Base-by-base conservation (phyloP, 768 basidiomycete species). In the Pholiota microspora region DNA sequence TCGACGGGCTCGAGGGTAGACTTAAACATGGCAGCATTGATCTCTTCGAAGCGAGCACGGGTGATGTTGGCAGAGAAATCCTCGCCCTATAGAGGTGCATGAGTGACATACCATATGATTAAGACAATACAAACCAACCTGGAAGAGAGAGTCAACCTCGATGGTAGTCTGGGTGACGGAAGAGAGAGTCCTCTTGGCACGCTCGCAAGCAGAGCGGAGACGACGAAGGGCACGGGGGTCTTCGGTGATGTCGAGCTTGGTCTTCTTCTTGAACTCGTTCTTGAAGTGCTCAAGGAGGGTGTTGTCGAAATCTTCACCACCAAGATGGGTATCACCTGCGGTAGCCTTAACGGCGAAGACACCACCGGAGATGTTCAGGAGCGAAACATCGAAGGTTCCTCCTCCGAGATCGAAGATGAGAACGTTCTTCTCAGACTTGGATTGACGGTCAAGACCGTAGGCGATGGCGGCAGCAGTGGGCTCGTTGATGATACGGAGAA, bases 281-380 rank as follows among this genome's bases (percentile, higher is more conserved):
- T 96, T 96, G 83, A 96, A 95, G 82, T 95, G 92, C 74, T 92
- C 94, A 71, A 98, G 93, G 63, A 98, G 92, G 62, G 94, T 87
- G 78, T 96, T 96, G 73, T 98, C 95, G 62, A 98, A 98, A 73
- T 98, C 94, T 71, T 97, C 95, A 75, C 95, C 95, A 75, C 95
- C 95, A 73, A 98, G 83, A 73, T 98, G 94, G 51, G 94, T 97
- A 77, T 97, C 94, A 82, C 95, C 95, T 51, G 95, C 94, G 54
- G 94, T 97, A 53, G 95, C 94, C 82, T 95, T 92, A 73, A 98
- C 95, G 70, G 94, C 95, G 76, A 97, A 96, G 72, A 97, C 94
- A 73, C 94, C 94, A 73, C 95, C 94, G 71, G 94, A 93, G 59
- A 97, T 96, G 55, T 92, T 95, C 57, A 98, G 77, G 54, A 98